Conservation (phyloP, 2,329 filamentous ascomycete genomes). For the Ophiostoma fasciatum region DNA sequence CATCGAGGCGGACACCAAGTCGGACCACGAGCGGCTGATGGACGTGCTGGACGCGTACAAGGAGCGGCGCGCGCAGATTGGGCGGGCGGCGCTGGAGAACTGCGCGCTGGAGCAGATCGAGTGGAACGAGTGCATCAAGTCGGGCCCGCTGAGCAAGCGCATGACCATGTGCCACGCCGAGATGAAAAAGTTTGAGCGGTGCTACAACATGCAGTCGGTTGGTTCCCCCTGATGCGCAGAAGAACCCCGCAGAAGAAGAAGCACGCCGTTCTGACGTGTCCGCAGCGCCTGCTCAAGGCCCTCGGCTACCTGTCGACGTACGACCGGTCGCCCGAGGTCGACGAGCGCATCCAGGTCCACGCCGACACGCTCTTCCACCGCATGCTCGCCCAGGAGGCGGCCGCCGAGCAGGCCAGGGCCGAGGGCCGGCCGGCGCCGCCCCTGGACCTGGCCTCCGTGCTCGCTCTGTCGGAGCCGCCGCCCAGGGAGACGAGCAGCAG, state of each 20-base stretch:
- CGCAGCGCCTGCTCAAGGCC: conserved; percentile 74
- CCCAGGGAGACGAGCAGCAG: conserved; percentile 17
- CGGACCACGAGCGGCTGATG: conserved; percentile 65
- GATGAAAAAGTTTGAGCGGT: conserved; percentile 65
- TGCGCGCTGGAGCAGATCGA: conserved; percentile 77
- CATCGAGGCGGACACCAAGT: conserved; percentile 53
- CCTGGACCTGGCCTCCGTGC: conserved; percentile 18
- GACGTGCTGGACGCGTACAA: conserved; percentile 76
- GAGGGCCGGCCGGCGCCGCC: conserved; percentile 40
- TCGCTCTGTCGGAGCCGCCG: conserved; percentile 44
- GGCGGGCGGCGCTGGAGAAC: conserved; percentile 77
- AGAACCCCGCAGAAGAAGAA: no score
- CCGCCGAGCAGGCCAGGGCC: conserved; percentile 53
- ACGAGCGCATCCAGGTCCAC: conserved; percentile 91
- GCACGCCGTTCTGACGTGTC: no score
- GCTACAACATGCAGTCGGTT: conserved; percentile 78
- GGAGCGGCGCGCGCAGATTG: conserved; percentile 62
- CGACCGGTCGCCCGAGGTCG: conserved; percentile 48
- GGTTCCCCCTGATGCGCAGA: conserved; percentile 17
- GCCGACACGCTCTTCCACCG: conserved; percentile 81
- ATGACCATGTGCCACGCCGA: conserved; percentile 71
- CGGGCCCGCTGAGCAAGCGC: conserved; percentile 50
- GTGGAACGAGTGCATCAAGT: conserved; percentile 68
- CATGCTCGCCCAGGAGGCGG: conserved; percentile 69
- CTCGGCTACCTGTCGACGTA: conserved; percentile 67